A percentile compares a stretch with the other conserved stretches of the same genome.
Evolutionary conservation across 2,329 filamentous ascomycete species (phyloP).

Genomic region (Aphanocladium album): DNA sequence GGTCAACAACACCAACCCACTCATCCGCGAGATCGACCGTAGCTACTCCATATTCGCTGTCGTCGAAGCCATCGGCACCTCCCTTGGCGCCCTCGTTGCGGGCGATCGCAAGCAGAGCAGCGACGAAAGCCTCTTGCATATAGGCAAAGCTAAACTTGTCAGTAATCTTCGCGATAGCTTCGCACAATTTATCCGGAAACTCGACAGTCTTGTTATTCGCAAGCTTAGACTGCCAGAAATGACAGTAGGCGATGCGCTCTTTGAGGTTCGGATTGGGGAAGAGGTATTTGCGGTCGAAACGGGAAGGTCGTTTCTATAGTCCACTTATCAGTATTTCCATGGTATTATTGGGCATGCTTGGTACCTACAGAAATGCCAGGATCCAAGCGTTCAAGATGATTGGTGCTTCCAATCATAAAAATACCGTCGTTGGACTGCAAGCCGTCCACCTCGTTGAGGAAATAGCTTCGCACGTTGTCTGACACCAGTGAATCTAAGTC

Average conservation of each 20-base stretch:
- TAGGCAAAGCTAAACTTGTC: conserved; percentile 65
- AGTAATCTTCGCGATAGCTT: conserved; percentile 57
- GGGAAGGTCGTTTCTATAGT: conserved; percentile 53
- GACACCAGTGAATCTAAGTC: conserved; percentile 64
- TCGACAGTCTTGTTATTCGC: conserved; percentile 51
- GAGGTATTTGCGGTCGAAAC: conserved; percentile 63
- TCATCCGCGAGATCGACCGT: conserved; percentile 30
- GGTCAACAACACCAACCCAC: conserved; percentile 30
- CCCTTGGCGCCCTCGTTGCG: conserved; percentile 19
- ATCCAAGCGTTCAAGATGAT: conserved; percentile 61
- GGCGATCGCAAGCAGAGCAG: conserved; percentile 56
- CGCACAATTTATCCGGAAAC: conserved; percentile 55
- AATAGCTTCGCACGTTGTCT: conserved; percentile 58
- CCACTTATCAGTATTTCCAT: neutral
- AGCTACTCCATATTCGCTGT: conserved; percentile 23
- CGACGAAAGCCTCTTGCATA: conserved; percentile 65
- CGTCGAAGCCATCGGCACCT: conserved; percentile 21
- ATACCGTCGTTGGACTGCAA: conserved; percentile 66
- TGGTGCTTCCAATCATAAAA: conserved; percentile 63
- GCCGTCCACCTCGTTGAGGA: conserved; percentile 69
- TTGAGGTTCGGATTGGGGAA: conserved; percentile 53
- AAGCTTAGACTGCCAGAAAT: conserved; percentile 58
- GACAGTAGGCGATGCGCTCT: conserved; percentile 55
- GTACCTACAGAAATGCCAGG: conserved; percentile 53
- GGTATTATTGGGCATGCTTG: no score